These are phyloP conservation scores for Cornus florida DNA, from an alignment of 148 eudicot species.

Conservation along the genomic window DNA sequence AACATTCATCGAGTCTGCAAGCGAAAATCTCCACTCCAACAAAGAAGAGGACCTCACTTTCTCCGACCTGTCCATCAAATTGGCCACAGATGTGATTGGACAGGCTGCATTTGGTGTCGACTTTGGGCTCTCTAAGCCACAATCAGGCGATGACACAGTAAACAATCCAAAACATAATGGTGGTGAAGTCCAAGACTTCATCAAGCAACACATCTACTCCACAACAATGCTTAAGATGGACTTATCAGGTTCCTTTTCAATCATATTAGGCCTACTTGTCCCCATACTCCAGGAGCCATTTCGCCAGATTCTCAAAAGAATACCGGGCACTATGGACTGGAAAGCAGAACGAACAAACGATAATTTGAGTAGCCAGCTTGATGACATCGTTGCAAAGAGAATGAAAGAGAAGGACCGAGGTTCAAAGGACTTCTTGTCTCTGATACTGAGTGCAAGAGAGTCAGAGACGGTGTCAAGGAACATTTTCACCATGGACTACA, in stretches of 20 bases:
- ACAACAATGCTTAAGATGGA: slow-evolving; percentile 91
- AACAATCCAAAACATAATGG: slow-evolving; percentile 14
- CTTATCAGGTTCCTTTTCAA: slow-evolving; percentile 80
- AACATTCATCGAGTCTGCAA: slow-evolving; percentile 54
- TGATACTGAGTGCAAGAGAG: slow-evolving; percentile 66
- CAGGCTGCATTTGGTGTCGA: slow-evolving; percentile 87
- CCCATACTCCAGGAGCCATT: slow-evolving; percentile 84
- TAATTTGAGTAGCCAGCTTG: slow-evolving; percentile 49
- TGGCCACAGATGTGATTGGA: slow-evolving; percentile 86
- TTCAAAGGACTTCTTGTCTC: slow-evolving; percentile 80
- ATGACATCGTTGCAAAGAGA: slow-evolving; percentile 56
- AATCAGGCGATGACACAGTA: slow-evolving; percentile 20
- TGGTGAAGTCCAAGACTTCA: slow-evolving; percentile 50
- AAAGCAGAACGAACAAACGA: slow-evolving; percentile 58
- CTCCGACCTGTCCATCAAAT: slow-evolving; percentile 66
- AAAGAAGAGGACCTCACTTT: slow-evolving; percentile 44
- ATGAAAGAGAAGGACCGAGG: slow-evolving; percentile 38
- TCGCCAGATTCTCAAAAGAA: slow-evolving; percentile 66
- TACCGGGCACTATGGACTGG: slow-evolving; percentile 85
- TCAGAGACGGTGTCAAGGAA: slow-evolving; percentile 38
- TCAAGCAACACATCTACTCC: slow-evolving; percentile 80
- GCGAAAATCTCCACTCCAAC: slow-evolving; percentile 36
- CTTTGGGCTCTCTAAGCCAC: slow-evolving; percentile 70
- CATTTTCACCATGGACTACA: slow-evolving; percentile 66
- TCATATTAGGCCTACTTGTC: slow-evolving; percentile 67